phyloP scores from a whole-genome alignment of 1,139 yeast species.

The Yamadazyma mexicana region DNA sequence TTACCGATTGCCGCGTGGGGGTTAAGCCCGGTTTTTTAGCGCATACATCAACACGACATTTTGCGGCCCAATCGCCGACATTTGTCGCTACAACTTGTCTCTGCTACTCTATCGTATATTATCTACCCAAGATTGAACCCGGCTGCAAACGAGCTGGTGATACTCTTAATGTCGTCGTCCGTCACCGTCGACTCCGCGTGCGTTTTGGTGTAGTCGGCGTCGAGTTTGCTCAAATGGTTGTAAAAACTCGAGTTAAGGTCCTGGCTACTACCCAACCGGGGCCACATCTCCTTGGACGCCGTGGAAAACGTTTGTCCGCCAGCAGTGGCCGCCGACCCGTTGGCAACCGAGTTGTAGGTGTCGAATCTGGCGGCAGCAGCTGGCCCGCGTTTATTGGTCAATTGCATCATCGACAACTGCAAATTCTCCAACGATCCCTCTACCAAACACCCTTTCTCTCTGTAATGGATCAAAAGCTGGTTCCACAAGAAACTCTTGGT shows the following conservation, averaged over 20 bases:
- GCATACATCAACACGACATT: no score
- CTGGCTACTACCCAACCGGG: conserved; percentile 14
- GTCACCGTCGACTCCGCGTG: conserved; percentile 25
- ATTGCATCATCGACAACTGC: conserved; percentile 69
- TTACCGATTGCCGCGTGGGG: no score
- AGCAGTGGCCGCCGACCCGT: no score
- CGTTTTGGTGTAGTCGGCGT: conserved; percentile 17
- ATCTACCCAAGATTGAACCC: conserved; percentile 24
- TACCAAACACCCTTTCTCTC: conserved; percentile 84
- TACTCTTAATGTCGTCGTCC: conserved; percentile 50
- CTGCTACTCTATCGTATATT: no score
- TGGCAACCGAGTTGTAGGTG: no score
- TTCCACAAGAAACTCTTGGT: conserved; percentile 78
- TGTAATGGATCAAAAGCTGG: conserved; percentile 70
- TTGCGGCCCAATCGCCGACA: background rate
- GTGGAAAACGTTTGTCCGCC: background rate
- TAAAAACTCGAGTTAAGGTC: conserved; percentile 44
- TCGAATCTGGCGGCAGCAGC: background rate
- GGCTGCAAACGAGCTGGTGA: conserved; percentile 49
- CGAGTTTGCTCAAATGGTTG: conserved; percentile 36
- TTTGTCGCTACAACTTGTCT: background rate
- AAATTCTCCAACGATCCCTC: conserved; percentile 88
- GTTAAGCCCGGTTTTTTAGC: no score
- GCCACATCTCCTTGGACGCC: conserved; percentile 21
- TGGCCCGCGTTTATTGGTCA: conserved; percentile 20